phyloP scores from a whole-genome alignment of 129 eudicot species.

The Flaveria robusta region DNA sequence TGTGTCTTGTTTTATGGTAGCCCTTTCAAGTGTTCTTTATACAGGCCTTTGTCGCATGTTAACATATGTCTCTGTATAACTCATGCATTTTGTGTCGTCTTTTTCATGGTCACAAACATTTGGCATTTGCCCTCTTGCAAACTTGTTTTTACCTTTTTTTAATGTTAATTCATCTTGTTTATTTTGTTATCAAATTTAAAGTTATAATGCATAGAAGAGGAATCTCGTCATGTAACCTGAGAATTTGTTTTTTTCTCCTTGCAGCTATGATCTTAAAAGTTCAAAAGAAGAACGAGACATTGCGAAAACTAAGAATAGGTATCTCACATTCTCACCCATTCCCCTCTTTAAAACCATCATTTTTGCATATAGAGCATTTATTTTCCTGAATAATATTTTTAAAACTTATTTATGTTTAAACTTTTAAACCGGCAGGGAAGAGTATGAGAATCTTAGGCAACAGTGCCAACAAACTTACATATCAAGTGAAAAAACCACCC shows the following conservation, averaged over 20 bases:
- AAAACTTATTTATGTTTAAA: not conserved
- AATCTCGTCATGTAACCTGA: slow-evolving; percentile 5
- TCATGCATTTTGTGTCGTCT: slow-evolving; percentile 14
- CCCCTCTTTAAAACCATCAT: not conserved
- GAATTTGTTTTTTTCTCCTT: not conserved
- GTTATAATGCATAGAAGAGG: slow-evolving; percentile 5
- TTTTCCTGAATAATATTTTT: not conserved
- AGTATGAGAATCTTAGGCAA: slow-evolving; percentile 48
- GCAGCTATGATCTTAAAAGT: slow-evolving; percentile 69
- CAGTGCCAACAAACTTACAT: slow-evolving; percentile 50
- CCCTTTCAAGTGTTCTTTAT: not conserved
- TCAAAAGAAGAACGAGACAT: slow-evolving; percentile 61
- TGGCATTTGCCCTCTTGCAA: slow-evolving; percentile 5
- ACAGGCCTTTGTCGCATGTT: not conserved
- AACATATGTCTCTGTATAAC: not conserved
- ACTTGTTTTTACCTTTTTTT: not conserved
- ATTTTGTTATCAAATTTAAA: not conserved
- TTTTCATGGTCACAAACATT: slow-evolving; percentile 7
- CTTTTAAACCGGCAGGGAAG: slow-evolving; percentile 45
- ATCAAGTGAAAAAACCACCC: slow-evolving; percentile 40
- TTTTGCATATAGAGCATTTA: not conserved
- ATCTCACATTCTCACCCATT: not conserved
- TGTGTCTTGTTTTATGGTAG: not conserved
- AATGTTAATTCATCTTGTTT: not conserved
- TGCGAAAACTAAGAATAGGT: slow-evolving; percentile 57